Base-by-base conservation (phyloP, 495 filamentous ascomycete species). In the Schizothecium vesticola region DNA sequence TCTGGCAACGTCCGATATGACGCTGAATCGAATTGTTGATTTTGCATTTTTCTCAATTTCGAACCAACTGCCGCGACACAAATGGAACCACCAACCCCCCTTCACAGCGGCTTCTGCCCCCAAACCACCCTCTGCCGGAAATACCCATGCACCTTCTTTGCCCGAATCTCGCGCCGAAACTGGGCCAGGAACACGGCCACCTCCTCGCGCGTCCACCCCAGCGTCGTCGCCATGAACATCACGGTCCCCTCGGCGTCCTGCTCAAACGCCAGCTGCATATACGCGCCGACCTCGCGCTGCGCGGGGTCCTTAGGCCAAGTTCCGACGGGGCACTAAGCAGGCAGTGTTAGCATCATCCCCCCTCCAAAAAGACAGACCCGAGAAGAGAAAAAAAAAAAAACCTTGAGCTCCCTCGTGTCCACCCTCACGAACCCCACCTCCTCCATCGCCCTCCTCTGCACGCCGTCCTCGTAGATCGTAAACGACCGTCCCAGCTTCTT, bases 341-440 rank as follows among this genome's bases (percentile, higher is more conserved):
- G 33, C 6, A 4, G 12, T 36, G 2, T 51, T 19, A 51, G 43
- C 19, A 19, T 19, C 36, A 7, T 51, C 16, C 16, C 31, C 31
- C 33, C 33, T 36, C 12, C 5, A n/a, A 51, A 51, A 16, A 51
- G 33, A 36, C 0, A 28, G 26, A 28, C n/a, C n/a, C 29, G 29
- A 36, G 12, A 36, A 36, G 28, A 29, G 10, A 0, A 33, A 10
- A 33, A 13, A 51, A n/a, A n/a, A n/a, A 51, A 51, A 12, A 51
- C 56, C 63, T 65, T 65, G 9, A 75, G 60, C 25, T 71, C 70
- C 28, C 56, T 72, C 6, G 67, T 65, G 8, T 70, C 61, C 3
- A 78, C 88, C 75, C 91, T 87, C 0, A 82, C 80, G 59, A 83
- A 84, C 66, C 91, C 81, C 4, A 88, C 81, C 6, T 74, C 73